A percentile compares a stretch with the other conserved stretches of the same genome.
These are phyloP conservation scores for Allantophomopsis lycopodina DNA, from an alignment of 2,329 filamentous ascomycete genomes.

Conservation along the genomic window DNA sequence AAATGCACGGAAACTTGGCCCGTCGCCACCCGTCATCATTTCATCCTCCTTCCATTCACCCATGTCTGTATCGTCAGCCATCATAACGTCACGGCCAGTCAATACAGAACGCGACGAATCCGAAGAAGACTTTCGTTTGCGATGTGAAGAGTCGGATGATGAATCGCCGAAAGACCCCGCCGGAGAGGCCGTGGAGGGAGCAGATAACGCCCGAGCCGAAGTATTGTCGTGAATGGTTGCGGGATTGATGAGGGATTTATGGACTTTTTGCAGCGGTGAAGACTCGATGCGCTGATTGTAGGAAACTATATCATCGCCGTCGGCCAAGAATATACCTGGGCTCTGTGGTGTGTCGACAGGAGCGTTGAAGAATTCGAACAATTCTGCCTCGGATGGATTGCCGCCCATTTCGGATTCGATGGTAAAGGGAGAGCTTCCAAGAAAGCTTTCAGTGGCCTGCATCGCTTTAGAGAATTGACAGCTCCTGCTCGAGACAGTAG, in stretches of 20 bases:
- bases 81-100: slow-evolving; percentile 26
- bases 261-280: slow-evolving; percentile 9
- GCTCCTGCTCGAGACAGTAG: no score
- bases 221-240: slow-evolving; percentile 10
- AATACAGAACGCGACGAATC: slow-evolving; percentile 29
- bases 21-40: slow-evolving; percentile 22
- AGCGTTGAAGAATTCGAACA: slow-evolving; percentile 21
- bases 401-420: slow-evolving; percentile 21
- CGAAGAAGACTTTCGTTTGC: slow-evolving; percentile 31
- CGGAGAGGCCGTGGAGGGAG: slow-evolving; percentile 18
- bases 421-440: slow-evolving; percentile 15
- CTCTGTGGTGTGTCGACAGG: slow-evolving; percentile 14
- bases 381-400: slow-evolving; percentile 19
- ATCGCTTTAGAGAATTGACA: neutral
- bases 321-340: slow-evolving; percentile 16
- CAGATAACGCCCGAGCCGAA: slow-evolving; percentile 9
- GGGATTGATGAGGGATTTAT: slow-evolving; percentile 12
- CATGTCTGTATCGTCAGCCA: slow-evolving; percentile 26
- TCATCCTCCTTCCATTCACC: slow-evolving; percentile 28
- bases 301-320: slow-evolving; percentile 13
- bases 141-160: slow-evolving; percentile 36
- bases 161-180: slow-evolving; percentile 30
- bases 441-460: slow-evolving; percentile 4
- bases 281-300: slow-evolving; percentile 13
- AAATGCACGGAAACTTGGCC: slow-evolving; percentile 22